These are phyloP conservation scores for Bothriochloa decipiens DNA, from an alignment of 176 grass and related monocot species.

Conservation along the genomic window DNA sequence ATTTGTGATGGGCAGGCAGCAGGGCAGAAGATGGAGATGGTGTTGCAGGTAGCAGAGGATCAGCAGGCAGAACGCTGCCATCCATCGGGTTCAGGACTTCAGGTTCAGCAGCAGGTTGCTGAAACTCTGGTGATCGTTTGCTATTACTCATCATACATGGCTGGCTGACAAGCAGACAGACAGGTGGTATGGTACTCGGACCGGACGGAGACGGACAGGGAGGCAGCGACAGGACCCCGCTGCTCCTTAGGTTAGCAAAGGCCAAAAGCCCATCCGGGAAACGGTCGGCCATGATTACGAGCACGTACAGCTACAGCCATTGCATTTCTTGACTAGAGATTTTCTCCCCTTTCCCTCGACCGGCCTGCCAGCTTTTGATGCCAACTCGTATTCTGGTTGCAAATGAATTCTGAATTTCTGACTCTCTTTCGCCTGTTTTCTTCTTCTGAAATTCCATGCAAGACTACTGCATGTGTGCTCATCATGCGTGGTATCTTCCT, in stretches of 20 bases:
- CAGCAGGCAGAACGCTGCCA: background rate
- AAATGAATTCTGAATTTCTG: background rate
- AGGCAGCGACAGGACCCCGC: slow-evolving; percentile 25
- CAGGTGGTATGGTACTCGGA: no score
- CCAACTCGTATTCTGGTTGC: slow-evolving; percentile 18
- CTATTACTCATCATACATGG: no score
- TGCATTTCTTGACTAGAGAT: background rate
- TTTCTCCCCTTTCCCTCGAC: no score
- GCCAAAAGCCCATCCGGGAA: slow-evolving; percentile 9
- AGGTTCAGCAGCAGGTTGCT: slow-evolving; percentile 2
- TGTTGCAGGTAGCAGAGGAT: background rate
- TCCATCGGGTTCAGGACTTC: background rate
- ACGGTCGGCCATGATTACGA: slow-evolving; percentile 47
- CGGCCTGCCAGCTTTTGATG: background rate
- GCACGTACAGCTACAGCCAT: slow-evolving; percentile 14
- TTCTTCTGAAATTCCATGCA: background rate
- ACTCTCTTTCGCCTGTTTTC: background rate
- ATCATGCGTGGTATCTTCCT: slow-evolving; percentile 33
- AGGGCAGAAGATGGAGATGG: no score
- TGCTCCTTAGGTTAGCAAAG: slow-evolving; percentile 19
- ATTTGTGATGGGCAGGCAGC: no score
- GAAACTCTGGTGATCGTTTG: background rate
- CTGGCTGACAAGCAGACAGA: no score
- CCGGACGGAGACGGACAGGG: background rate
- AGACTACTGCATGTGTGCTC: slow-evolving; percentile 13